A percentile compares a stretch with the other conserved stretches of the same genome.
phyloP scores from a whole-genome alignment of 129 eudicot genomes.

The Gnaphalium uliginosum region DNA sequence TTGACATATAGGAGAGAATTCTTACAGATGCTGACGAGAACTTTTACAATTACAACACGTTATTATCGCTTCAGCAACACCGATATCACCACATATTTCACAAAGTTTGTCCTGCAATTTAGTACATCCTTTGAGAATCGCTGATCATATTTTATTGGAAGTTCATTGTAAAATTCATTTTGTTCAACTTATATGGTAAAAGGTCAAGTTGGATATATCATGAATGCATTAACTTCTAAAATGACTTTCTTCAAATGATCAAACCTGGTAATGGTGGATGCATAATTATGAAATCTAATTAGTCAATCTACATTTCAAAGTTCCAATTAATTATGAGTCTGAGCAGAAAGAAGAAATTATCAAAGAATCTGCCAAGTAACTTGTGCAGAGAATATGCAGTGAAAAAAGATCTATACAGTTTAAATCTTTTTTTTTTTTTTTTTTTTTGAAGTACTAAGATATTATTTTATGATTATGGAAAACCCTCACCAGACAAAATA shows the following conservation, averaged over 20 bases:
- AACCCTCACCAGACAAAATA: not conserved
- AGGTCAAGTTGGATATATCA: not conserved
- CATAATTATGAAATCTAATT: not conserved
- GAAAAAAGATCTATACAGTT: no score
- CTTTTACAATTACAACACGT: slow-evolving; percentile 48
- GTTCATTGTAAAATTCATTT: no score
- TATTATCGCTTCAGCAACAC: slow-evolving; percentile 39
- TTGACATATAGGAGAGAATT: slow-evolving; percentile 24
- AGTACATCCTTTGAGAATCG: slow-evolving; percentile 3
- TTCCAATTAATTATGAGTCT: slow-evolving; percentile 1
- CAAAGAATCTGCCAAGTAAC: no score
- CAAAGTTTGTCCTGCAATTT: slow-evolving; percentile 48
- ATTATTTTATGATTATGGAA: not conserved
- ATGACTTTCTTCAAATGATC: no score
- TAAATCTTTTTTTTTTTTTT: no score
- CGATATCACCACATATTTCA: slow-evolving; percentile 60
- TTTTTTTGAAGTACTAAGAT: no score
- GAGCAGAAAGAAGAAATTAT: no score
- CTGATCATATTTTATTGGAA: not conserved
- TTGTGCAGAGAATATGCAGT: no score
- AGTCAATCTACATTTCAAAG: slow-evolving; percentile 15
- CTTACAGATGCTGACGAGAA: slow-evolving; percentile 52
- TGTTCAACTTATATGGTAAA: slow-evolving; percentile 6
- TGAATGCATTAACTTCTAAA: no score
- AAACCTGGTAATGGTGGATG: no score